Evolutionary conservation across 2,329 filamentous ascomycete genomes (phyloP).

Genomic region (Truncatella angustata): DNA sequence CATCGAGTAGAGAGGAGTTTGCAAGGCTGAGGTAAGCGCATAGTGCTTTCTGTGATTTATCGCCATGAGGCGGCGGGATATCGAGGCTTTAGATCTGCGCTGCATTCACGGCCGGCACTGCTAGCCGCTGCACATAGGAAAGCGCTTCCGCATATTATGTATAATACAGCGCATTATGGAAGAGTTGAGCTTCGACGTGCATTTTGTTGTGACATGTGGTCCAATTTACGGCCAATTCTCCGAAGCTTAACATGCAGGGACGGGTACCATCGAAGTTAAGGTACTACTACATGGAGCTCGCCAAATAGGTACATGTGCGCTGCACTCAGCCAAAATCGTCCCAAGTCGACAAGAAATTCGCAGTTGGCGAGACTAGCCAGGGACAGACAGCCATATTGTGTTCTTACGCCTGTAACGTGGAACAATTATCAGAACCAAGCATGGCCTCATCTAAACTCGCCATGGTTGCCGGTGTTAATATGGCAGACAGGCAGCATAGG

Average conservation of each 20-base stretch:
- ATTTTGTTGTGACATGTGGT: slow-evolving; percentile 1
- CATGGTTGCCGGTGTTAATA: neutral
- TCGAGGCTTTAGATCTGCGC: neutral
- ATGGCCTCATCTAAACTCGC: neutral
- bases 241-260: slow-evolving; percentile 3
- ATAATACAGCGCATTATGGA: slow-evolving; percentile 6
- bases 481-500: too few species aligned
- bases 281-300: neutral
- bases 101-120: slow-evolving; percentile 7
- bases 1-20: neutral
- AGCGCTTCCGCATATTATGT: slow-evolving; percentile 4
- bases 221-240: slow-evolving; percentile 4
- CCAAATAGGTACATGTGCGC: neutral
- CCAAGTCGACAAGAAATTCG: neutral
- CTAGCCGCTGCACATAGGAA: neutral
- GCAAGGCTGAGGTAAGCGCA: neutral
- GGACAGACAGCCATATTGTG: too few species aligned
- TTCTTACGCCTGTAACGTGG: too few species aligned
- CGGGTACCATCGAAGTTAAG: neutral
- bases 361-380: too few species aligned
- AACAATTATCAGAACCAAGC: neutral
- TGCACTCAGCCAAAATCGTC: neutral
- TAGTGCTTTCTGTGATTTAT: neutral
- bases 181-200: slow-evolving; percentile 4
- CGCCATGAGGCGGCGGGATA: neutral